Evolutionary conservation across 345 rosid genomes (phyloP).

Genomic region (Iberis pinnata): DNA sequence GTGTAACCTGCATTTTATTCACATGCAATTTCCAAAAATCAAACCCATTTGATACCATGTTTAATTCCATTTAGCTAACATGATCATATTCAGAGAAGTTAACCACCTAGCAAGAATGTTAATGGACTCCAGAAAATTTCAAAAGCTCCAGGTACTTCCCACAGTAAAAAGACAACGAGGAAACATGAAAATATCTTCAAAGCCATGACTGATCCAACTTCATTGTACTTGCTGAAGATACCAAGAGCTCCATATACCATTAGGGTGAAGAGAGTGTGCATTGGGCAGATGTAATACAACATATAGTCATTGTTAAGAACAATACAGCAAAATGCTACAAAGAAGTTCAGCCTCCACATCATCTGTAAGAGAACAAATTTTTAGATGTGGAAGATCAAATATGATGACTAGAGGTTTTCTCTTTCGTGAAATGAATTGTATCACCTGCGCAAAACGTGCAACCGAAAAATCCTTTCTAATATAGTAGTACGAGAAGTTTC

Average conservation of each 20-base stretch:
- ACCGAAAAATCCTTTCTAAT: slow-evolving; percentile 89
- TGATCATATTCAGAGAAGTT: background rate
- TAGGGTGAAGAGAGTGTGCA: slow-evolving; percentile 95
- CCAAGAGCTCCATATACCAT: slow-evolving; percentile 99
- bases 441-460: slow-evolving; percentile 96
- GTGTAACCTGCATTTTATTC: slow-evolving; percentile 68
- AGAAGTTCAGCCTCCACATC: slow-evolving; percentile 99
- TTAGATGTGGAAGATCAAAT: too few relatives aligned
- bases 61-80: too few relatives aligned
- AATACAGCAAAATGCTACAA: slow-evolving; percentile 80
- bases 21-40: too few relatives aligned
- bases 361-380: slow-evolving; percentile 52
- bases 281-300: slow-evolving; percentile 96
- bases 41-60: too few relatives aligned
- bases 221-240: slow-evolving; percentile 71
- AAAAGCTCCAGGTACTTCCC: slow-evolving; percentile 97
- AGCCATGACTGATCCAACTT: slow-evolving; percentile 81
- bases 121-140: slow-evolving; percentile 82
- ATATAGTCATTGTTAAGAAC: slow-evolving; percentile 90
- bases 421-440: too few relatives aligned
- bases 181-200: slow-evolving; percentile 76
- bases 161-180: slow-evolving; percentile 73
- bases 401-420: too few relatives aligned
- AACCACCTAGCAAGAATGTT: slow-evolving; percentile 43
- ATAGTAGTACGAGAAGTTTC: slow-evolving; percentile 94